Base-by-base conservation (phyloP, 2,329 filamentous ascomycete species). In the Pyrenophora seminiperda region DNA sequence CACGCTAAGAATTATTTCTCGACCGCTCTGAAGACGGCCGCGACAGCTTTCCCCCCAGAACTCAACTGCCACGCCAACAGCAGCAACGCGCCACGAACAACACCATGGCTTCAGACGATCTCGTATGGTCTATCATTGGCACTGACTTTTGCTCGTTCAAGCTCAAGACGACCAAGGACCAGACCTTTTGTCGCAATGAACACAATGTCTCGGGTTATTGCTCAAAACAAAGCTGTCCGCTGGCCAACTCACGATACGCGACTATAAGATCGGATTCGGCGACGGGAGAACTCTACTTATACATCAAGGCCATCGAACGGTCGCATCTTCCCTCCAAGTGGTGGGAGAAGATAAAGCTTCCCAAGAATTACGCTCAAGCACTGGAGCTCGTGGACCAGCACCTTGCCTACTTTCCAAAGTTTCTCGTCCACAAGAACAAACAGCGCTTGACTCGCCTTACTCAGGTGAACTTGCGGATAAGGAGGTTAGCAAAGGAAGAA, bases 111-210 rank as follows among this genome's bases (percentile, higher is more conserved):
- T 66, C 62, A 56, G 93, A 97, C 80, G 93, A 97, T 76, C 95
- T 97, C 60, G 88, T 97, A 58, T 99, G 94, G 94, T 87, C 92
- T 13, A 31, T 51, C 9, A 96, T 97, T 63, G 95, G 96, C 76
- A 90, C 94, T 76, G 89, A 93, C 71, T 95, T 94, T 73, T 97
- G 94, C 79, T 87, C 89, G 42, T 97, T 92, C 81, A 97, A 97
- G 73, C 81, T 97, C 62, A 96, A 96, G 85, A 72, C 67, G 7
- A 66, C 61, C n/a, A 70, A 71, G 44, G 64, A 65, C 51, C 88
- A 94, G 74, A 97, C 86, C 66, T 99, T 97, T 76, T 99, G 94
- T 76, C 88, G 93, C 73, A 96, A 97, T 76, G 92, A 79, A 61
- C 73, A 79, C 81, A 96, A 95, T 72, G 62, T 66, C 40, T 63